Evolutionary conservation across 2,329 filamentous ascomycete genomes (phyloP), one percentile per base, ranked within the genome.

Genomic region (Monosporascus ibericus): DNA sequence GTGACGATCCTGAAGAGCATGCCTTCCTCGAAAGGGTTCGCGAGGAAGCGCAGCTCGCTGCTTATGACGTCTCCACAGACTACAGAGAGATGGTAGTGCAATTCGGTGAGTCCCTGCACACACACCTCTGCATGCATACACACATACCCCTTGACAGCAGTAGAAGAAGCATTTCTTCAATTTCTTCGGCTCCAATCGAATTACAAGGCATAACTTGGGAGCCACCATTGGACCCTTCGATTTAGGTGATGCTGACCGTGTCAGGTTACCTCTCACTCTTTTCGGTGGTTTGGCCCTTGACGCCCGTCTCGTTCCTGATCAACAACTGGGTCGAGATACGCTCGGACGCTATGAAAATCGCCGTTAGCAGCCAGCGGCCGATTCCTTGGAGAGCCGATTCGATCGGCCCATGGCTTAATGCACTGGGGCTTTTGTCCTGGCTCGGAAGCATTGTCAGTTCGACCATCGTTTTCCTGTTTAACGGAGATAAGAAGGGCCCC

Each of bases 321-420:
- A 97, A 97, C 73, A 95, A 97, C 73, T 97, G 92, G 91, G 75
- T 99, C 52, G 94, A 97, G 68, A 81, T 97, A 39, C 88, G 94
- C 42, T 90, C 90, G 1, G 94, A 99, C 66, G 92, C 92, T 2
- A 81, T 96, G 73, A 99, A 99, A 70, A 95, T 97, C 62, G 91
- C 91, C 52, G 79, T 90, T 47, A 87, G 92, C 68, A 92, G 90
- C 76, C 87, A 92, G 63, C 85, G 94, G 3, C 94, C 94, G 0
- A 90, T 89, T 38, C 94, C 94, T 1, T 90, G 88, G 81, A 84
- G 94, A 50, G 85, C 90, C 1, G 94, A 97, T 71, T 94, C 89
- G 1, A 97, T 99, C 60, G 94, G 94, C 0, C 92, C 94, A 1
- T 97, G 91, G 87, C 76, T 97, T 14, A 82, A 91, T 58, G 86